Base-by-base conservation (phyloP, 2,329 filamentous ascomycete genomes). In the Trichoderma sp. region DNA sequence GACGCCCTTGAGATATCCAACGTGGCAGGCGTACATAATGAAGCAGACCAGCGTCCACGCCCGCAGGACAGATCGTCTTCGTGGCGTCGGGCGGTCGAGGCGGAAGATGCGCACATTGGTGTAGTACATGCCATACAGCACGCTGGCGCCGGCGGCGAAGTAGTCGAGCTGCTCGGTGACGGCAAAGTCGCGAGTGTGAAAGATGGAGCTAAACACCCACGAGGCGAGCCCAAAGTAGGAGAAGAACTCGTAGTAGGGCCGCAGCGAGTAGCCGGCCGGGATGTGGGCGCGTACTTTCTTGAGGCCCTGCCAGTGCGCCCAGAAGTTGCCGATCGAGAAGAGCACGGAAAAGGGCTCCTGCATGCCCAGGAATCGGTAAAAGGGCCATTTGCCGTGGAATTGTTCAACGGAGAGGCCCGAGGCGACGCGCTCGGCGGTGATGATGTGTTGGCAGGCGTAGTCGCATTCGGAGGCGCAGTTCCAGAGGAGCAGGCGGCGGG, bases 311-410 rank as follows among this genome's bases (percentile, higher is more conserved):
- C 88, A 87, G 82, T 99, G 95, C 15, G 94, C 94, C 72, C 90
- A 86, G 75, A 95, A 90, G 84, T 99, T 99, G 76, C 96, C 87
- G 61, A 97, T 84, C 71, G 92, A 97, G 84, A 97, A 99, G 76
- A 97, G 83, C 72, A 98, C 94, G 60, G 90, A 93, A 78, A 94
- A 93, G 68, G 94, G 93, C 82, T 99, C 95, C 81, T 99, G 95
- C 83, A 97, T 91, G 78, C 95, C 95, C 64, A 96, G 80, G 75
- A 97, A 86, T 72, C 95, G 92, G 78, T 90, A 84, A 81, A 99
- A 99, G 45, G 95, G 95, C 95, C 95, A 99, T 86, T 99, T 99
- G 35, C 95, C 95, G 82, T 99, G 93, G 84, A 94, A 99, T 81
- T 99, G 95, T 67, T 94, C 90, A 59, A 97, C 80, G 12, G 89